Conservation (phyloP, 1,139 yeast genomes). For the Saccharomyces uvarum region DNA sequence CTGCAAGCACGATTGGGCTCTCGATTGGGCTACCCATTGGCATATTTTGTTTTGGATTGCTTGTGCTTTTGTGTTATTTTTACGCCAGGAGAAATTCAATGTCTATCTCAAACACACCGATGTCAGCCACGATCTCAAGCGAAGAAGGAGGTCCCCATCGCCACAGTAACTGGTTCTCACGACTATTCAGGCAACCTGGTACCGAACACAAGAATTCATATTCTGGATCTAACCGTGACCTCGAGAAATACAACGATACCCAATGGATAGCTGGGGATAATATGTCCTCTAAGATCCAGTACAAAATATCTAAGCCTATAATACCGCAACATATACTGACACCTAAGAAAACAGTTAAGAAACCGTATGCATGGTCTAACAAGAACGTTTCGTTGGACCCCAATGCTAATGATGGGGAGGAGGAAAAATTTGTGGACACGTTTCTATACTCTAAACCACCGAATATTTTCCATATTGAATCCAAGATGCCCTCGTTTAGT, state of each 20-base stretch:
- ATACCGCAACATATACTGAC: conserved; percentile 17
- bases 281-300: conserved; percentile 19
- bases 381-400: background rate
- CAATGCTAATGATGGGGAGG: background rate
- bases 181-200: conserved; percentile 1
- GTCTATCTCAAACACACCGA: conserved; percentile 3
- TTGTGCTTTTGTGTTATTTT: conserved; percentile 15
- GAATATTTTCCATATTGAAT: conserved; percentile 15
- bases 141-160: background rate
- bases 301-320: conserved; percentile 15
- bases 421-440: conserved; percentile 10
- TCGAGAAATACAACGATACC: conserved; percentile 6
- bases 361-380: background rate
- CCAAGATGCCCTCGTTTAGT: conserved; percentile 11
- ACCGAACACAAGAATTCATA: background rate
- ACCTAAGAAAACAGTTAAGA: conserved; percentile 9
- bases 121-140: conserved; percentile 6
- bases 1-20: background rate
- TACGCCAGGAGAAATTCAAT: conserved; percentile 10
- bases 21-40: conserved; percentile 30
- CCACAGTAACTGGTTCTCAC: background rate
- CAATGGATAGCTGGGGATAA: conserved; percentile 10
- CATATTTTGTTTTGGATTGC: conserved; percentile 18
- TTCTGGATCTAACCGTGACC: conserved; percentile 7
- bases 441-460: conserved; percentile 22